Evolutionary conservation across 768 basidiomycete genomes (phyloP).

Genomic region (Cystofilobasidium ferigula): DNA sequence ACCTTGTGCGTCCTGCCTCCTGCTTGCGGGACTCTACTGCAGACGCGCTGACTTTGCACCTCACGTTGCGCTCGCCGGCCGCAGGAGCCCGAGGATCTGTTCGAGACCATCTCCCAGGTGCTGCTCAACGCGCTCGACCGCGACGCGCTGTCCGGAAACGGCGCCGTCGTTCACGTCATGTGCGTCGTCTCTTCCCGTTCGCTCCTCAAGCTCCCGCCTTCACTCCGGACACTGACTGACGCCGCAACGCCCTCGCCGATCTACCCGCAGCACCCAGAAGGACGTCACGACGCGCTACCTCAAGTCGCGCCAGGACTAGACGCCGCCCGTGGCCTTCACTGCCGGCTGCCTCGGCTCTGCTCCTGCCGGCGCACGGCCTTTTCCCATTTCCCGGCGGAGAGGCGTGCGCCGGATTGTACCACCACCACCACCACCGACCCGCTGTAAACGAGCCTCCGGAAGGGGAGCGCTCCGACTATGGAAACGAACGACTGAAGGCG

Average conservation of each 20-base stretch:
- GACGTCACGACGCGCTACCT: conserved; percentile 69
- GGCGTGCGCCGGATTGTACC: too few relatives aligned
- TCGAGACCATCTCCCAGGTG: conserved; percentile 96
- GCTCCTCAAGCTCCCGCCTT: background rate
- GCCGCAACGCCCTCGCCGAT: background rate
- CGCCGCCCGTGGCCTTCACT: too few relatives aligned
- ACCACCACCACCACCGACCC: too few relatives aligned
- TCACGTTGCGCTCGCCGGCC: background rate
- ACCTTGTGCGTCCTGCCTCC: conserved; percentile 46
- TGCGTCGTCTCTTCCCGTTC: conserved; percentile 42
- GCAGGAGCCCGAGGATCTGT: conserved; percentile 80
- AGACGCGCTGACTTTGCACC: background rate
- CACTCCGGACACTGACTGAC: background rate
- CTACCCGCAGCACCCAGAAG: conserved; percentile 41
- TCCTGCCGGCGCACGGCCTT: too few relatives aligned
- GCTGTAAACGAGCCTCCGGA: background rate
- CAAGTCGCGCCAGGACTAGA: conserved; percentile 81
- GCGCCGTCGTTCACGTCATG: conserved; percentile 90
- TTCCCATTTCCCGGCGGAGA: too few relatives aligned
- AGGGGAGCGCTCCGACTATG: background rate
- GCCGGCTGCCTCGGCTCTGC: too few relatives aligned
- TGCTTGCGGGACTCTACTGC: background rate
- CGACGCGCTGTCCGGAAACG: conserved; percentile 96
- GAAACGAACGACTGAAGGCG: background rate
- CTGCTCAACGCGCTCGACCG: conserved; percentile 88